Percentiles rank a stretch among this genome's conserved stretches.
These are phyloP conservation scores for Thermochaetoides thermophila DNA, from an alignment of 495 filamentous ascomycete genomes.

Conservation along the genomic window DNA sequence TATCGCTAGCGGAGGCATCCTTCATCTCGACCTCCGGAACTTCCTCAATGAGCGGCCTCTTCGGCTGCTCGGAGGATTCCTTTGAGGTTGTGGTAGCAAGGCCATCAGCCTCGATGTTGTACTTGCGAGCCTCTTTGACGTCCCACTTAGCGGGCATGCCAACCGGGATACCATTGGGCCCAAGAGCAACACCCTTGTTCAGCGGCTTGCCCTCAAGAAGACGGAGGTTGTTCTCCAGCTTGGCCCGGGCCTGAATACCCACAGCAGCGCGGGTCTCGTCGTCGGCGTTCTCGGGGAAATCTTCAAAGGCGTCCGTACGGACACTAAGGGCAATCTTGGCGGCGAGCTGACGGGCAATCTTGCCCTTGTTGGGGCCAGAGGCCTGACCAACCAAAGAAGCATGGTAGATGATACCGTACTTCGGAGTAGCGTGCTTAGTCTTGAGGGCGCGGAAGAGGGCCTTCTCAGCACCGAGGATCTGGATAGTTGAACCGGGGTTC, in stretches of 20 bases:
- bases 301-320: constrained; percentile 79
- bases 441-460: constrained; percentile 95
- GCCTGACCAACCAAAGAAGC: constrained; percentile 93
- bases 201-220: constrained; percentile 85
- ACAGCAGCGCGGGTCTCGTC: constrained; percentile 76
- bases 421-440: constrained; percentile 98
- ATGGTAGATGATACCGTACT: constrained; percentile 98
- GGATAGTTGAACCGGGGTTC: constrained; percentile 86
- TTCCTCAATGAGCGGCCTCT: constrained; percentile 39
- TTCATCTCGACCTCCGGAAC: constrained; percentile 42
- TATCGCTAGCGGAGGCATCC: constrained; percentile 26
- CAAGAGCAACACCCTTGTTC: constrained; percentile 58
- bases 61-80: too few relatives aligned
- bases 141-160: constrained; percentile 62
- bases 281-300: constrained; percentile 55
- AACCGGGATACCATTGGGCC: constrained; percentile 48
- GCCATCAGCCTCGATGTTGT: constrained; percentile 89
- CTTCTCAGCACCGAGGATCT: constrained; percentile 98
- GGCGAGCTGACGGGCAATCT: constrained; percentile 92
- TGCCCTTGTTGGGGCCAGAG: constrained; percentile 95
- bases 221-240: constrained; percentile 75
- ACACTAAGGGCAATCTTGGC: constrained; percentile 85
- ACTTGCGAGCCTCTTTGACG: constrained; percentile 85
- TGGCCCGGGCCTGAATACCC: constrained; percentile 56
- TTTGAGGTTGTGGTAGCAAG: constrained; percentile 56